Evolutionary conservation across 305 asterid species (phyloP), one percentile per base, ranked within the genome.

Genomic region (Plantago coronopus): DNA sequence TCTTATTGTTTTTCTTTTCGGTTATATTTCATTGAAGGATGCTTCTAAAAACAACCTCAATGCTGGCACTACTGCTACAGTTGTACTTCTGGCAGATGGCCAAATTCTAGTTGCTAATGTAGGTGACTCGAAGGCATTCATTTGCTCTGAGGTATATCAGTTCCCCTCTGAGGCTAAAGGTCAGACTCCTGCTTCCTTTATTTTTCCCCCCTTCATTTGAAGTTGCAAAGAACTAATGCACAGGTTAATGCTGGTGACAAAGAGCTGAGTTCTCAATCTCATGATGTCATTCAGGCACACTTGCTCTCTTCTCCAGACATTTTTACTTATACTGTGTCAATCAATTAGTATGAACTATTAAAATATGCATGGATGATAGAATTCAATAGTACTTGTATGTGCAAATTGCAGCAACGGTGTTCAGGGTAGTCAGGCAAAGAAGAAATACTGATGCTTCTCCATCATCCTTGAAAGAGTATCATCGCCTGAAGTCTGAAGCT

Each of bases 111-210:
- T 89, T 70, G 99, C 97, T 50, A 85, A 93, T 73, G 48, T 93
- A 61, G 99, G 99, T 54, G 99, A 93, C 74, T 93, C 97, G 31
- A 93, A 93, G 84, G 97, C 97, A 53, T 83, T 93, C 73, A 57
- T 93, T 75, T 93, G 99, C 88, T 83, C 97, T 64, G 96, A 89
- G 78, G 79, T 74, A 54, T 79, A 78, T 65, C 94, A 87, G 69
- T 69, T 91, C 77, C 94, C 95, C 34, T 68, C 76, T 27, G 97
- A 87, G 81, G 94, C 95, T 63, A 85, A 81, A 89, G 99, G 99
- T 91, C 22, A 71, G 79, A 65, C 46, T 18, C 54, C 59, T 56
- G 50, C 59, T 59, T 50, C 51, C 64, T 23, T 51, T 57, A 58
- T 56, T 54, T 62, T 59, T 54, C 49, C 65, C 47, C 11, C 23